A percentile compares a stretch with the other conserved stretches of the same genome.
Conservation (phyloP, 148 eudicot species). For the Fagopyrum esculentum region DNA sequence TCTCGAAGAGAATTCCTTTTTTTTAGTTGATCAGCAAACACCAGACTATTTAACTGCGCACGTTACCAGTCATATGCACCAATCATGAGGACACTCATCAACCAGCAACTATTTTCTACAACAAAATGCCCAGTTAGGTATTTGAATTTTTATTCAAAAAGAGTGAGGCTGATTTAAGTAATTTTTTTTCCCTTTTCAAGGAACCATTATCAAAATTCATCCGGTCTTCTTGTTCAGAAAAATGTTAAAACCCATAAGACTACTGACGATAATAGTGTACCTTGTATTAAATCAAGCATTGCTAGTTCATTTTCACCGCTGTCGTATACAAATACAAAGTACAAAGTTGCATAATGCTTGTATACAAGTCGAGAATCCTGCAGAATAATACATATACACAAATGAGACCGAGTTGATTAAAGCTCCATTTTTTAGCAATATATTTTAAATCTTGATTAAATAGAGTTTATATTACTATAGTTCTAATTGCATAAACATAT, state of each 20-base stretch:
- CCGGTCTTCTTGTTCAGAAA: not conserved
- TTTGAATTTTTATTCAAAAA: not conserved
- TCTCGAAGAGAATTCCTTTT: no score
- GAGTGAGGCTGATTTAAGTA: not conserved
- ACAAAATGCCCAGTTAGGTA: not conserved
- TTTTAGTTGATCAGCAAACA: no score
- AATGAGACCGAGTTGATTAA: not conserved
- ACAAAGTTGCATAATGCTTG: conserved; percentile 82
- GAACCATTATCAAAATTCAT: not conserved
- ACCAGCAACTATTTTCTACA: not conserved
- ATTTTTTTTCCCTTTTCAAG: not conserved
- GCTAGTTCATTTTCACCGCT: conserved; percentile 88
- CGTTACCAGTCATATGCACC: not conserved
- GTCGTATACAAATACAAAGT: conserved; percentile 79
- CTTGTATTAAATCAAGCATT: conserved; percentile 95
- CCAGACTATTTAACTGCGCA: no score
- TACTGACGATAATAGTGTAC: conserved; percentile 25
- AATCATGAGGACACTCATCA: not conserved
- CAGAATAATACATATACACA: conserved; percentile 13
- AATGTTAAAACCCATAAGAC: not conserved
- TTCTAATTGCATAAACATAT: not conserved
- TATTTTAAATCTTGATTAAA: not conserved
- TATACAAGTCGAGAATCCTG: conserved; percentile 90
- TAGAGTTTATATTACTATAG: not conserved
- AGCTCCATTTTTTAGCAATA: not conserved